phyloP scores from a whole-genome alignment of 345 rosid species.

The Acer negundo region DNA sequence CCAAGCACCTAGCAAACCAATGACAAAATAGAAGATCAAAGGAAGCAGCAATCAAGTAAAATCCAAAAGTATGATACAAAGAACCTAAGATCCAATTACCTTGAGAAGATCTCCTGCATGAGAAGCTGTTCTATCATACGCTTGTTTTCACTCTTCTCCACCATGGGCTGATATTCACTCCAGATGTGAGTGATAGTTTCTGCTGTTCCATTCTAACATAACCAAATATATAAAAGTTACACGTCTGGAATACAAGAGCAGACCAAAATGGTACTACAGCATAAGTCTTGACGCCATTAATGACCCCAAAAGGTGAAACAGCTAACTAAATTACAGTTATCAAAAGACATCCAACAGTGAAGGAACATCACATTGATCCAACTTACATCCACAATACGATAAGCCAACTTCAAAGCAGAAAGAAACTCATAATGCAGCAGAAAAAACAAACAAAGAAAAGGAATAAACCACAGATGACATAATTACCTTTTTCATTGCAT shows the following conservation, averaged over 20 bases:
- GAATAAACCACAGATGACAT: neutral
- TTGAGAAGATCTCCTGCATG: constrained; percentile 74
- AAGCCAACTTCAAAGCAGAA: neutral
- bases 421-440: neutral
- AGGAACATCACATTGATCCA: neutral
- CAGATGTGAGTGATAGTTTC: constrained; percentile 14
- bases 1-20: neutral
- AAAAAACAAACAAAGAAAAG: neutral
- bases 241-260: neutral
- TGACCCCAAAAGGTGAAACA: neutral
- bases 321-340: neutral
- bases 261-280: neutral
- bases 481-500: constrained; percentile 38
- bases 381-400: neutral
- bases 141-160: constrained; percentile 51
- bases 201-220: constrained; percentile 24
- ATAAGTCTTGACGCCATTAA: neutral
- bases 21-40: constrained; percentile 4
- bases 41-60: constrained; percentile 11
- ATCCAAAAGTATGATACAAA: constrained; percentile 6
- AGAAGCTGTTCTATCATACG: constrained; percentile 74
- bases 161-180: constrained; percentile 32
- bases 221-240: constrained; percentile 8
- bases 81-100: constrained; percentile 47
- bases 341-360: neutral